Evolutionary conservation across 257 asterid genomes (phyloP).

Genomic region (Voacanga thouarsii): DNA sequence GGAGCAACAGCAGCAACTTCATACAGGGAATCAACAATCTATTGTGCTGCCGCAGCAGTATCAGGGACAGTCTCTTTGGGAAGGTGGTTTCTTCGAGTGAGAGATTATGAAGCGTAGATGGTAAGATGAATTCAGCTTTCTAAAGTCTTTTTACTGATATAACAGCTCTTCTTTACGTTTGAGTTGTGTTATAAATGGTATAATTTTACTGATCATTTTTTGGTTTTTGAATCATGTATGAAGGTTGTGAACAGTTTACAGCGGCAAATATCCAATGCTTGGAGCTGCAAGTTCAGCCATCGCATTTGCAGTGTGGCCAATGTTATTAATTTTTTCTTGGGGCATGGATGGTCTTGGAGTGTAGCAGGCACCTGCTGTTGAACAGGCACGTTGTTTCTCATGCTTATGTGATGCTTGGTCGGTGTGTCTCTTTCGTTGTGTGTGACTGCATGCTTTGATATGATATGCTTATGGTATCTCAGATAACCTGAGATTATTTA

Average conservation of each 20-base stretch:
- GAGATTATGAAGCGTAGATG: slow-evolving; percentile 44
- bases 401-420: background rate
- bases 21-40: slow-evolving; percentile 55
- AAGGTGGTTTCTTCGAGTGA: slow-evolving; percentile 68
- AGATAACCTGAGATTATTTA: slow-evolving; percentile 27
- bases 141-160: background rate
- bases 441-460: too few species aligned
- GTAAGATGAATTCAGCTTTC: slow-evolving; percentile 28
- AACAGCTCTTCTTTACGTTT: background rate
- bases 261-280: slow-evolving; percentile 41
- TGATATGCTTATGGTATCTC: background rate
- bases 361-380: slow-evolving; percentile 76
- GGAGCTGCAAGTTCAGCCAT: slow-evolving; percentile 64
- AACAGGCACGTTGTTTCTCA: slow-evolving; percentile 40
- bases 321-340: slow-evolving; percentile 65
- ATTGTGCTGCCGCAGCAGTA: slow-evolving; percentile 54
- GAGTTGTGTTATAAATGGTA: background rate
- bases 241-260: slow-evolving; percentile 45
- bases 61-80: slow-evolving; percentile 74
- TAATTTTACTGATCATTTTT: background rate
- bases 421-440: background rate
- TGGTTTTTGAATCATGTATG: slow-evolving; percentile 11
- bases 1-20: slow-evolving; percentile 65
- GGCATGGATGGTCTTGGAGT: slow-evolving; percentile 78
- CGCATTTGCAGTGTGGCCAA: slow-evolving; percentile 57